Evolutionary conservation across 2,329 filamentous ascomycete genomes (phyloP).

Genomic region (Apiospora koreana): DNA sequence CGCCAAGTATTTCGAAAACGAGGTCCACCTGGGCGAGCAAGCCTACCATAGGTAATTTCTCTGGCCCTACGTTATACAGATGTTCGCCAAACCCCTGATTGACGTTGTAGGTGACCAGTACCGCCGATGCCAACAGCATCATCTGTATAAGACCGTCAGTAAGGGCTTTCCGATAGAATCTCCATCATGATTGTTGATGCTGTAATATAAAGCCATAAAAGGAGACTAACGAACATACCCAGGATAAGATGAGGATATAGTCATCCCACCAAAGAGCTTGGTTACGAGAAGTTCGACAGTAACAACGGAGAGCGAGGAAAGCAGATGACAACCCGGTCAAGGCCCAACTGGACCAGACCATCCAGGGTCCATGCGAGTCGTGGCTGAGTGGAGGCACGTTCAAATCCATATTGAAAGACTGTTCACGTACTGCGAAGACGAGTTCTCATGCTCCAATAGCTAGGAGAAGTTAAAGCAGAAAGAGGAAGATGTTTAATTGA

Average conservation of each 20-base stretch:
- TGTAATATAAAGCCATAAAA: not conserved
- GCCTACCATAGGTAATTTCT: conserved; percentile 20
- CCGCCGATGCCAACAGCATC: not conserved
- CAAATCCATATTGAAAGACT: not conserved
- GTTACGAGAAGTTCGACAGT: not conserved
- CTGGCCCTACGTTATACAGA: conserved; percentile 11
- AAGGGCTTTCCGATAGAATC: not conserved
- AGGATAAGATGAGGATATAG: conserved; percentile 26
- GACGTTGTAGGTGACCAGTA: not conserved
- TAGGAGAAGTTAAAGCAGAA: not conserved
- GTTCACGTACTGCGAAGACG: not conserved
- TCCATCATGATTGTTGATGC: not conserved
- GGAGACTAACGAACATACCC: conserved; percentile 18
- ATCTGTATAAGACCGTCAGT: not conserved
- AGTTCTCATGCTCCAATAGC: not conserved
- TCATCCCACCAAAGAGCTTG: conserved; percentile 30
- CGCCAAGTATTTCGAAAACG: conserved; percentile 26
- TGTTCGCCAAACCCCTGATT: conserved; percentile 14
- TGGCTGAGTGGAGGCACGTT: not conserved
- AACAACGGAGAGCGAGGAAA: not conserved
- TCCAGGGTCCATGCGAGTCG: not conserved
- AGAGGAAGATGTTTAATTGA: too few relatives aligned
- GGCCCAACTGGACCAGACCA: conserved; percentile 2
- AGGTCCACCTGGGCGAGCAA: conserved; percentile 8
- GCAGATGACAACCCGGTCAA: not conserved